phyloP scores from a whole-genome alignment of 2,329 filamentous ascomycete species.

The Fusarium succisae region DNA sequence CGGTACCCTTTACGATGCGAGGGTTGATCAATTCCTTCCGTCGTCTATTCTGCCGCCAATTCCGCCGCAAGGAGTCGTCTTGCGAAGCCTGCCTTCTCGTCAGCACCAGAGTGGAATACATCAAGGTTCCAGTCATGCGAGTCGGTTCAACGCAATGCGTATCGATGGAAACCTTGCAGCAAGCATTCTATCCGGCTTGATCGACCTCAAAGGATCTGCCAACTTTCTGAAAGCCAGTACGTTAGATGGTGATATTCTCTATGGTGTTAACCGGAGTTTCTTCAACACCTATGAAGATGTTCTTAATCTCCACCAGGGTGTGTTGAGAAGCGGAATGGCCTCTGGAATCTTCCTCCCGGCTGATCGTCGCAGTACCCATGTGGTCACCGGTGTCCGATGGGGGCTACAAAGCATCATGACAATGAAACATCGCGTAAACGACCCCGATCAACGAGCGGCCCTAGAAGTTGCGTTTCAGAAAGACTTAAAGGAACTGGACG shows the following conservation, averaged over 20 bases:
- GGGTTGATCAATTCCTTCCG: slow-evolving; percentile 10
- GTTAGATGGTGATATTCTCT: accelerated
- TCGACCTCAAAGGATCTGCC: slow-evolving; percentile 7
- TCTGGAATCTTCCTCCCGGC: accelerated
- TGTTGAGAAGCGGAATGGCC: accelerated
- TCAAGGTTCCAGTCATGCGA: neutral
- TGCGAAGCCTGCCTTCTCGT: neutral
- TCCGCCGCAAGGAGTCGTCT: neutral
- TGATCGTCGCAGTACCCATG: neutral
- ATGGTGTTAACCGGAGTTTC: neutral
- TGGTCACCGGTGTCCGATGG: slow-evolving; percentile 23
- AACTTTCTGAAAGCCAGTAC: slow-evolving; percentile 5
- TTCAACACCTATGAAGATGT: neutral
- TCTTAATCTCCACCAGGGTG: neutral
- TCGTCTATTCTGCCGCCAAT: neutral
- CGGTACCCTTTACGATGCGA: slow-evolving; percentile 29
- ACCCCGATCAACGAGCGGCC: neutral
- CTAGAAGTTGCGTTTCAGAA: neutral
- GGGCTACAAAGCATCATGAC: slow-evolving; percentile 20
- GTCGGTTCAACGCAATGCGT: neutral
- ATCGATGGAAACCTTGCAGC: slow-evolving; percentile 6
- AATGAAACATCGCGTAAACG: neutral
- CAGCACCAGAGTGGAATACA: neutral
- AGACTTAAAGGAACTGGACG: neutral
- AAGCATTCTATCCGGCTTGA: slow-evolving; percentile 9